Percentiles rank a stretch among this genome's conserved stretches.
Conservation (phyloP, 2,329 filamentous ascomycete genomes). For the Amesomyces nigricolor region DNA sequence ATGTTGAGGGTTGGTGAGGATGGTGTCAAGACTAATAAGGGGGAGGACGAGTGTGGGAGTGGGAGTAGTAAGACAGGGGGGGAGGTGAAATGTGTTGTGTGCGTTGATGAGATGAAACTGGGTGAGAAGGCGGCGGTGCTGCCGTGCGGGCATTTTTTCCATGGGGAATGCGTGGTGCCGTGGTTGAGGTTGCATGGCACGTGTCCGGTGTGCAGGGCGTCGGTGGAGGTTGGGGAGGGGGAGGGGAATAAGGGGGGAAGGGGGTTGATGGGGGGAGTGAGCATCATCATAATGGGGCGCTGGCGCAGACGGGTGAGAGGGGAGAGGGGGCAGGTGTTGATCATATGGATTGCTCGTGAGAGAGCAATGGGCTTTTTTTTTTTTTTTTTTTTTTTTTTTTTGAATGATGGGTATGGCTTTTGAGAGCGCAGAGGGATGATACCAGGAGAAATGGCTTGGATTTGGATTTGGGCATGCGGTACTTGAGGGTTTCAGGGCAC, state of each 20-base stretch:
- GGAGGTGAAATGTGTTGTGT: constrained; percentile 12
- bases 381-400: not conserved
- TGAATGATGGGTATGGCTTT: not conserved
- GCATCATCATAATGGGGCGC: not conserved
- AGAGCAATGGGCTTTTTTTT: not conserved
- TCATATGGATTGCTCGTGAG: not conserved
- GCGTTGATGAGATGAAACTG: constrained; percentile 18
- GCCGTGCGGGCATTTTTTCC: constrained; percentile 23
- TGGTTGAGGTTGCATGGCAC: constrained; percentile 24
- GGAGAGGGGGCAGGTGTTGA: not conserved
- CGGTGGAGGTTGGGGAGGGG: constrained; percentile 17
- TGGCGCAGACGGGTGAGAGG: not conserved
- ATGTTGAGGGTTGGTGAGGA: constrained; percentile 5
- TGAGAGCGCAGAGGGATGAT: not conserved
- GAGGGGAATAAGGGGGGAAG: not conserved
- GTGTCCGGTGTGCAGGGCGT: constrained; percentile 21
- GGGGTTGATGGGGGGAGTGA: not conserved
- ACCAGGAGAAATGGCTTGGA: not conserved
- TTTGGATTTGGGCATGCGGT: too few relatives aligned
- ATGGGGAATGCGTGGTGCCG: constrained; percentile 21
- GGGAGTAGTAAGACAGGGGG: not conserved
- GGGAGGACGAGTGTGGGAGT: constrained; percentile 6
- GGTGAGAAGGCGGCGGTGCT: constrained; percentile 21
- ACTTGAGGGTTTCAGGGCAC: too few relatives aligned
- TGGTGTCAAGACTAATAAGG: not conserved